Evolutionary conservation across 495 filamentous ascomycete species (phyloP).

Genomic region (Ascobolus immersus): DNA sequence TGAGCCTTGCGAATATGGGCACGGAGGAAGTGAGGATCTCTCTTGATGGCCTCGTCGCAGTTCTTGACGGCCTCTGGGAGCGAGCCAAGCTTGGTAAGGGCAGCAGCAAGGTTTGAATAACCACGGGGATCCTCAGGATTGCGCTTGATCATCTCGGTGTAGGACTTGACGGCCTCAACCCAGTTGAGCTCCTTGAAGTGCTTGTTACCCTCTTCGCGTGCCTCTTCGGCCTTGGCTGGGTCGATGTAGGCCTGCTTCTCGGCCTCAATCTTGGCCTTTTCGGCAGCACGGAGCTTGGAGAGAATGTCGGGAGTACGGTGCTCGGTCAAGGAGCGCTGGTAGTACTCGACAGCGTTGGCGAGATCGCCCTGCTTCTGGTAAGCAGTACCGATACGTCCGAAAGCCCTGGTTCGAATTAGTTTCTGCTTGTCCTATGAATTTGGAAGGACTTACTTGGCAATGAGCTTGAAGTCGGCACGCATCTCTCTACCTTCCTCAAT

Average conservation of each 20-base stretch:
- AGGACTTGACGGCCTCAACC: constrained; percentile 85
- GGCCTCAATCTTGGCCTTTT: constrained; percentile 58
- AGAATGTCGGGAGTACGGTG: constrained; percentile 89
- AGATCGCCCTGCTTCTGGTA: constrained; percentile 78
- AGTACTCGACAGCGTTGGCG: constrained; percentile 59
- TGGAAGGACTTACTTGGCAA: constrained; percentile 45
- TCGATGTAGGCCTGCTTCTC: constrained; percentile 67
- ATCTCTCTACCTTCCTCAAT: constrained; percentile 67
- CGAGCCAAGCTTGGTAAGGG: constrained; percentile 82
- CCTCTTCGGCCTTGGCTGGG: constrained; percentile 79
- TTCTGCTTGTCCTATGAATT: neutral
- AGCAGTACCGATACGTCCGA: constrained; percentile 65
- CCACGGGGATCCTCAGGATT: constrained; percentile 78
- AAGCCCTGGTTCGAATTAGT: constrained; percentile 28
- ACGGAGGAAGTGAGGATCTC: constrained; percentile 76
- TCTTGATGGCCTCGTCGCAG: constrained; percentile 74
- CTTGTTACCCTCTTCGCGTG: constrained; percentile 75
- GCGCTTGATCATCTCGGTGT: constrained; percentile 92
- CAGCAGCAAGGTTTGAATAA: constrained; percentile 89
- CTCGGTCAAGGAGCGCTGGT: constrained; percentile 80
- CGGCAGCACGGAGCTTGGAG: constrained; percentile 73
- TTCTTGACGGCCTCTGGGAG: constrained; percentile 85
- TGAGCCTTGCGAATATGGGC: constrained; percentile 90
- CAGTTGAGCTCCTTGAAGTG: constrained; percentile 95
- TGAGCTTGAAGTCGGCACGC: constrained; percentile 83